Evolutionary conservation across 306 rosid genomes (phyloP).

Genomic region (Cicer arietinum): DNA sequence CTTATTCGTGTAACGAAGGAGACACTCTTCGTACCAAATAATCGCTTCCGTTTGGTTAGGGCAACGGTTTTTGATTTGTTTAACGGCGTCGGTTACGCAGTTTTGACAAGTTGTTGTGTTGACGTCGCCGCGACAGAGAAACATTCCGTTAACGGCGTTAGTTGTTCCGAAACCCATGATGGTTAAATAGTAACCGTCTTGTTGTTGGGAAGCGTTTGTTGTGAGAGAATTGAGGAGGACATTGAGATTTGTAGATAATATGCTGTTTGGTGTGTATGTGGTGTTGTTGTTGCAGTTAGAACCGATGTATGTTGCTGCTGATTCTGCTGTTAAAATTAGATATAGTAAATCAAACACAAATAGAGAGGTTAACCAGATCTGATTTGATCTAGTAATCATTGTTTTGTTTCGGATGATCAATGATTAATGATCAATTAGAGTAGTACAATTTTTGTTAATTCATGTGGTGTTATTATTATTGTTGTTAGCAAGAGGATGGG

Average conservation of each 20-base stretch:
- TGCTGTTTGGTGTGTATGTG: slow-evolving; percentile 42
- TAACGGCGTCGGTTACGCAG: slow-evolving; percentile 51
- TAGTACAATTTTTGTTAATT: background rate
- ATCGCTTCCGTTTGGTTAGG: slow-evolving; percentile 50
- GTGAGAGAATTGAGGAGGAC: slow-evolving; percentile 49
- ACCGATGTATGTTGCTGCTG: slow-evolving; percentile 2
- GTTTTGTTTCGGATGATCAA: slow-evolving; percentile 1
- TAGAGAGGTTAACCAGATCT: background rate
- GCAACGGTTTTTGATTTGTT: slow-evolving; percentile 27
- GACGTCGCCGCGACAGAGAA: slow-evolving; percentile 69
- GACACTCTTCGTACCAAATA: slow-evolving; percentile 55
- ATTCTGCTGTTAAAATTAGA: background rate
- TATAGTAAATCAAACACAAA: background rate
- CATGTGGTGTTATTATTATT: background rate
- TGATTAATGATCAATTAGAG: too few species aligned
- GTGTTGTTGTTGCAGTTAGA: slow-evolving; percentile 35
- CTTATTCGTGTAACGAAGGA: slow-evolving; percentile 50
- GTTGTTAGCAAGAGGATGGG: background rate
- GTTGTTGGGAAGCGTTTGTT: slow-evolving; percentile 44
- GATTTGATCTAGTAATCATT: slow-evolving; percentile 25
- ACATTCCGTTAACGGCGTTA: slow-evolving; percentile 45
- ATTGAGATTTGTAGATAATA: slow-evolving; percentile 39
- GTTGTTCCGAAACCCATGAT: slow-evolving; percentile 31
- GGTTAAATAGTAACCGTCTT: slow-evolving; percentile 40
- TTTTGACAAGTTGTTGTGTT: slow-evolving; percentile 32